Conservation (phyloP, 768 basidiomycete species). For the Tylopilus sp. region DNA sequence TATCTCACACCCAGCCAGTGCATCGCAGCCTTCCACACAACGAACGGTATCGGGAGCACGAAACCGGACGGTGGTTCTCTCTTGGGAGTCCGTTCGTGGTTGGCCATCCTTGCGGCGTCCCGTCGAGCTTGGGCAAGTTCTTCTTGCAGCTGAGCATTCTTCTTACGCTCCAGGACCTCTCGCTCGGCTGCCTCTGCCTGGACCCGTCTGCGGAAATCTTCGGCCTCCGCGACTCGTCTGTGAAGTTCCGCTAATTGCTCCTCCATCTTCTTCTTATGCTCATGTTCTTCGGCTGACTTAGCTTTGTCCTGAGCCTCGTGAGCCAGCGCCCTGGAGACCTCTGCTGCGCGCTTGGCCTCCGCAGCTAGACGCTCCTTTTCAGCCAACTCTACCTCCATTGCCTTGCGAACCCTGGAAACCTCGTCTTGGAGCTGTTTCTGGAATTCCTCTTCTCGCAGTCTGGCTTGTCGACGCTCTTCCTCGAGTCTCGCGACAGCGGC, state of each 20-base stretch:
- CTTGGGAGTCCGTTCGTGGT: slow-evolving; percentile 26
- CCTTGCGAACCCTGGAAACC: slow-evolving; percentile 20
- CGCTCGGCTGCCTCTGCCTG: slow-evolving; percentile 28
- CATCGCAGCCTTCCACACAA: slow-evolving; percentile 33
- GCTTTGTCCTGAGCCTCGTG: slow-evolving; percentile 30
- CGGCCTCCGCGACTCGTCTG: slow-evolving; percentile 26
- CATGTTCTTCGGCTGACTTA: slow-evolving; percentile 28
- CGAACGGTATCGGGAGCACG: slow-evolving; percentile 32
- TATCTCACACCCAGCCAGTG: slow-evolving; percentile 31
- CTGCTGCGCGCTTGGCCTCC: slow-evolving; percentile 29
- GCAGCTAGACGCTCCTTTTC: slow-evolving; percentile 21
- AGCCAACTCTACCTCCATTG: slow-evolving; percentile 20
- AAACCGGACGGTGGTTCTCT: slow-evolving; percentile 29
- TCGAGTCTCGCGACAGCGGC: slow-evolving; percentile 19
- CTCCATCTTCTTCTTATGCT: slow-evolving; percentile 27
- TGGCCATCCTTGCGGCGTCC: slow-evolving; percentile 19
- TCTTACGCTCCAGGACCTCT: slow-evolving; percentile 27
- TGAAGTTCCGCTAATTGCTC: slow-evolving; percentile 26
- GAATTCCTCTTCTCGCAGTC: slow-evolving; percentile 22
- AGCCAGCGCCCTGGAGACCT: slow-evolving; percentile 23
- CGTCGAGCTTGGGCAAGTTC: slow-evolving; percentile 29
- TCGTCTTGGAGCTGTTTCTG: slow-evolving; percentile 27
- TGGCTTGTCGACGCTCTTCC: slow-evolving; percentile 27
- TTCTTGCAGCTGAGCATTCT: slow-evolving; percentile 27
- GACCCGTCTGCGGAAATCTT: slow-evolving; percentile 25